Conservation (phyloP, 2,329 filamentous ascomycete species). For the Xylaria polymorpha region DNA sequence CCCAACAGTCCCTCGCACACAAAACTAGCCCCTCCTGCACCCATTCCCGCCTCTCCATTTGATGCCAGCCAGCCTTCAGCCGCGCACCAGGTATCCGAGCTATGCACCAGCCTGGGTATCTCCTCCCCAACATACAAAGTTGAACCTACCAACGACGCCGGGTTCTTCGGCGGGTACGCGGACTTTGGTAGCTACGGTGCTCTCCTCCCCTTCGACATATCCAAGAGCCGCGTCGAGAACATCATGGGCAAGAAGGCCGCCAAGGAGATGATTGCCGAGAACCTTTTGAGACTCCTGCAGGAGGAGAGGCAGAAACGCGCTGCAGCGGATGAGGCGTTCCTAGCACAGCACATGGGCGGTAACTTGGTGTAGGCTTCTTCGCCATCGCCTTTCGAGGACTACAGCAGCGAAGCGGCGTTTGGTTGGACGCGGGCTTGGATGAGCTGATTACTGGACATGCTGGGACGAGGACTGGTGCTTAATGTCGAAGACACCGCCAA, state of each 20-base stretch:
- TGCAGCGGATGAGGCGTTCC: constrained; percentile 1
- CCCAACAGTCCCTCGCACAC: constrained; percentile 34
- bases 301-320: constrained; percentile 40
- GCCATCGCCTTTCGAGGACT: neutral
- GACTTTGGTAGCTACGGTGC: constrained; percentile 34
- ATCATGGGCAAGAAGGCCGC: constrained; percentile 52
- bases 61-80: constrained; percentile 40
- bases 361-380: neutral
- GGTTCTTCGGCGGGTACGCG: constrained; percentile 53
- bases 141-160: constrained; percentile 34
- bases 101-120: constrained; percentile 52
- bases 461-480: neutral
- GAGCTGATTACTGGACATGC: neutral
- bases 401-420: neutral
- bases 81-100: constrained; percentile 44
- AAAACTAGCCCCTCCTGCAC: constrained; percentile 39
- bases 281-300: constrained; percentile 54
- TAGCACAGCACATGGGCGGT: neutral
- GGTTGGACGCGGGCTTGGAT: neutral
- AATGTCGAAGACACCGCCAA: neutral
- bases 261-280: constrained; percentile 55
- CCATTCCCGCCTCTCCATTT: constrained; percentile 38
- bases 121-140: constrained; percentile 52
- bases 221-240: constrained; percentile 36
- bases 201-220: constrained; percentile 31